Percentiles rank a stretch among this genome's conserved stretches.
These are phyloP conservation scores for Tilletia caries DNA, from an alignment of 1,284 basidiomycete species.

Conservation along the genomic window DNA sequence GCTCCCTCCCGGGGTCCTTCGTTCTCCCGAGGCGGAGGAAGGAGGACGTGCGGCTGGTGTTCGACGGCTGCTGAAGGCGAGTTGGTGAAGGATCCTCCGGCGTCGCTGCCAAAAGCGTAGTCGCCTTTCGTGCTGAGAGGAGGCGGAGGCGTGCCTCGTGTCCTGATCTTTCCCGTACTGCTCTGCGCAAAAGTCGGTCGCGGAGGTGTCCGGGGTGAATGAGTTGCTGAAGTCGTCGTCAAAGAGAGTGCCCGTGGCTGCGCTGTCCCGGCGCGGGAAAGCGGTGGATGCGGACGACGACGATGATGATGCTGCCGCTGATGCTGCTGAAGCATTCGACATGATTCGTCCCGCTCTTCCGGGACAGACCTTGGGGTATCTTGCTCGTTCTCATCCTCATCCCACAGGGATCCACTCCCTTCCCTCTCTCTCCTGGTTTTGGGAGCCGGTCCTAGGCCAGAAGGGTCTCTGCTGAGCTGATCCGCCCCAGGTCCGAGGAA, in stretches of 20 bases:
- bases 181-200: background rate
- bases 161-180: too few species aligned
- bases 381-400: slow-evolving; percentile 4
- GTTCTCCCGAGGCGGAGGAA: background rate
- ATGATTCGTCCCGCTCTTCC: background rate
- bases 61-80: slow-evolving; percentile 9
- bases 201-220: background rate
- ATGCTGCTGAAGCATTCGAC: background rate
- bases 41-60: background rate
- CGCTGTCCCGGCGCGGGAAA: background rate
- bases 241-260: slow-evolving; percentile 1
- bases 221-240: background rate
- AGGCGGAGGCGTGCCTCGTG: slow-evolving; percentile 2
- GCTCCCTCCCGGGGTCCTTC: slow-evolving; percentile 12
- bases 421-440: background rate
- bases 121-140: background rate
- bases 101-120: slow-evolving; percentile 9
- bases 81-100: slow-evolving; percentile 16
- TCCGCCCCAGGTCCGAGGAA: background rate
- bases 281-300: background rate
- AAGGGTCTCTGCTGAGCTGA: background rate
- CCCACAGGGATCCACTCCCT: slow-evolving; percentile 7
- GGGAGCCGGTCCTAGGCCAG: background rate
- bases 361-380: background rate
- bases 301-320: background rate